These are phyloP conservation scores for Hypomontagnella monticulosa DNA, from an alignment of 495 filamentous ascomycete species.

Conservation along the genomic window DNA sequence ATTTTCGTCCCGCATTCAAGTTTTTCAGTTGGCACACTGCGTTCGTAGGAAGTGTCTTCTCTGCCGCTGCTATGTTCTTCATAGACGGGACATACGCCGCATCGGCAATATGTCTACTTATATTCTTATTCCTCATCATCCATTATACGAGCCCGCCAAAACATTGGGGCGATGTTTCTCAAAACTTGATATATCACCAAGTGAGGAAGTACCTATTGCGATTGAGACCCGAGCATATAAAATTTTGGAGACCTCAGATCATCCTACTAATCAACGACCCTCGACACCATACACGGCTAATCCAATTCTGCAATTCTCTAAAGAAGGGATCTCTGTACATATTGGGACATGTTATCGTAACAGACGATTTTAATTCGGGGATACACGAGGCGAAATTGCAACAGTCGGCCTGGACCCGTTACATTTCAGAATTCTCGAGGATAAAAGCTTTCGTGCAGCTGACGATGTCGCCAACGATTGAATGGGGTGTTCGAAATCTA, in stretches of 20 bases:
- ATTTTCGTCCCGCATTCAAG: slow-evolving; percentile 87
- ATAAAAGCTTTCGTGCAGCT: slow-evolving; percentile 92
- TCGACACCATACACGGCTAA: slow-evolving; percentile 77
- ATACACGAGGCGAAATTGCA: slow-evolving; percentile 84
- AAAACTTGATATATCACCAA: slow-evolving; percentile 91
- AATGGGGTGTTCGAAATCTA: slow-evolving; percentile 86
- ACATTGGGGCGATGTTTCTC: slow-evolving; percentile 89
- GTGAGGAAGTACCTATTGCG: slow-evolving; percentile 88
- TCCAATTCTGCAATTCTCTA: slow-evolving; percentile 90
- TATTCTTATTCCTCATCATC: slow-evolving; percentile 82
- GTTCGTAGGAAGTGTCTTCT: slow-evolving; percentile 74
- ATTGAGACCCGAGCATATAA: slow-evolving; percentile 87
- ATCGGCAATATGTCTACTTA: slow-evolving; percentile 75
- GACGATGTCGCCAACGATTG: slow-evolving; percentile 79
- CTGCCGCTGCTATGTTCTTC: slow-evolving; percentile 85
- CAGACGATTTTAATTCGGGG: slow-evolving; percentile 78
- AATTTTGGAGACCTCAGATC: slow-evolving; percentile 90
- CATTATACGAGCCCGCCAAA: slow-evolving; percentile 88
- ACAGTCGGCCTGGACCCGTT: slow-evolving; percentile 83
- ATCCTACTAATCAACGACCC: slow-evolving; percentile 85
- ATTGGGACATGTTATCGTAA: slow-evolving; percentile 86
- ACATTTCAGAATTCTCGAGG: slow-evolving; percentile 81
- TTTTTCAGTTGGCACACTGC: slow-evolving; percentile 91
- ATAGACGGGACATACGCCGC: slow-evolving; percentile 86
- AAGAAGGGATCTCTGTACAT: slow-evolving; percentile 90